Evolutionary conservation across 352 stramenopile genomes (phyloP), one percentile per base, ranked within the genome.

Genomic region (Phytophthora citrophthora): DNA sequence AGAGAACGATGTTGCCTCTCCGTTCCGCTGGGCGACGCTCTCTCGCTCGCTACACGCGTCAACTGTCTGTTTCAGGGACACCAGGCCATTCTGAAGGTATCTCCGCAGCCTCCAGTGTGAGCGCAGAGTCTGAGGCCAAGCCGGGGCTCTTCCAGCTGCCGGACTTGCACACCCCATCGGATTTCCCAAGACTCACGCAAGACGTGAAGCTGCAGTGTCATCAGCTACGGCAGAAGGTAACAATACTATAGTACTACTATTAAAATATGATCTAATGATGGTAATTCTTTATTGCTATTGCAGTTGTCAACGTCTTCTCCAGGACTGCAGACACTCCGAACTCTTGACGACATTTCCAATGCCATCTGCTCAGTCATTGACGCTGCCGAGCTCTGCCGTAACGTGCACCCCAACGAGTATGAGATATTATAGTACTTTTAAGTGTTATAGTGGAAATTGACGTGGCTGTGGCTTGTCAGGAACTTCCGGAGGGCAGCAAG

Each of bases 331-430:
- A 95, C 87, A 36, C 70, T 95, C 26, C 82, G 74, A 67, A 83
- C 71, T 38, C 77, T 99, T 49, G 97, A 99, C 70, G 81, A 96
- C 53, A 97, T 99, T 36, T 98, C 90, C 40, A 98, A 98, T 63
- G 76, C 77, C 31, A 94, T 99, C 60, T 99, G 97, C 77, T 96
- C 88, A 24, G 94, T 99, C 40, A 98, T 99, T 61, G 97, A 99
- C 72, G 90, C 94, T 3, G 94, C 95, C 5, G 97, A 99, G 72
- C 69, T 99, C 7, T 98, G 93, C 65, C 92, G 97, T 32, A 98
- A 94, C 31, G 92, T 97, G 8, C 95, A 99, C 48, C 87, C 88
- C 0, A 75, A 91, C 23, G 88, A 89, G 85, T 94, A 86, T 13
- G 72, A 50, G 11, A 34, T 34, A 3, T 32, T 26, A 49, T 29